Evolutionary conservation across 345 rosid genomes (phyloP).

Genomic region (Zanthoxylum bungeanum): DNA sequence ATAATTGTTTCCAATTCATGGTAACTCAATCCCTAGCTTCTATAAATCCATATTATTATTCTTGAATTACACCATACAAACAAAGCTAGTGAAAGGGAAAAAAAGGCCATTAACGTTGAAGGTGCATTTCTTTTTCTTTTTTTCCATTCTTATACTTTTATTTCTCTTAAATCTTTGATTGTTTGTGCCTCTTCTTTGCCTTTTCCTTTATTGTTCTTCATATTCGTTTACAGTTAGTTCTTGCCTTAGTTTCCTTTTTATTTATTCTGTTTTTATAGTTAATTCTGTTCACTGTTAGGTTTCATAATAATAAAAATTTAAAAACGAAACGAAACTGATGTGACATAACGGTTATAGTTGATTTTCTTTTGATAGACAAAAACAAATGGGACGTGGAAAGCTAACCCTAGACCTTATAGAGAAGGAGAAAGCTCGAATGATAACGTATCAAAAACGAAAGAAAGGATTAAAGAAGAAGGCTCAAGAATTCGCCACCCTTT

Average conservation of each 20-base stretch:
- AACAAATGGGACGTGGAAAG: slow-evolving; percentile 25
- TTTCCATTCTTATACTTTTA: not conserved
- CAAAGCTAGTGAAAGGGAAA: too few species aligned
- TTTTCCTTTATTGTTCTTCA: too few species aligned
- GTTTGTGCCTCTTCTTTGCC: too few species aligned
- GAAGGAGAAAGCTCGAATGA: slow-evolving; percentile 34
- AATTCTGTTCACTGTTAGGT: too few species aligned
- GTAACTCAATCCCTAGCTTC: not conserved
- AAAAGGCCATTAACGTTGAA: not conserved
- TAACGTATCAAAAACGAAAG: slow-evolving; percentile 36
- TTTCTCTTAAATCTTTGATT: too few species aligned
- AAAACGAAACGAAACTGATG: too few species aligned
- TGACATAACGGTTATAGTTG: too few species aligned
- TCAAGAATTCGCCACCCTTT: slow-evolving; percentile 13
- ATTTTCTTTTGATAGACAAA: not conserved
- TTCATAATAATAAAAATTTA: too few species aligned
- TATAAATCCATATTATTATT: not conserved
- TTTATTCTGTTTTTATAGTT: not conserved
- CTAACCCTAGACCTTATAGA: slow-evolving; percentile 25
- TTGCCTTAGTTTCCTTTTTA: not conserved
- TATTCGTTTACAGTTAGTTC: too few species aligned
- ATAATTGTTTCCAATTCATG: not conserved
- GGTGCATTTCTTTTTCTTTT: not conserved
- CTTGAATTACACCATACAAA: not conserved
- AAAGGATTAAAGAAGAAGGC: slow-evolving; percentile 35